Base-by-base conservation (phyloP, 2,329 filamentous ascomycete species). In the Davidsoniella eucalypti region DNA sequence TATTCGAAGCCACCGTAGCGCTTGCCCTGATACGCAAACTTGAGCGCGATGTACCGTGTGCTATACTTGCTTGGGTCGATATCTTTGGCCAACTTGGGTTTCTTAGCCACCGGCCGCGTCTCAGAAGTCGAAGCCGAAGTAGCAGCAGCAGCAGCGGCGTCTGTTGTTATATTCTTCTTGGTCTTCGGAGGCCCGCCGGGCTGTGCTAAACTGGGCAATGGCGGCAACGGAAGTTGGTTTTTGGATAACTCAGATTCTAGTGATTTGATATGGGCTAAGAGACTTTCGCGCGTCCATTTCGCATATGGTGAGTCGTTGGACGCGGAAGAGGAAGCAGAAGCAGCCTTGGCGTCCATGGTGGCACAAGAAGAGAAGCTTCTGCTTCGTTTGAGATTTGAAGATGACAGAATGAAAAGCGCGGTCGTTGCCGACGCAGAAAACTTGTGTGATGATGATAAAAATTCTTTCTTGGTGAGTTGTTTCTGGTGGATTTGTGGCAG, bases 1-100 rank as follows among this genome's bases (percentile, higher is more conserved):
- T 90, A 85, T 68, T 98, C 92, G 63, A 87, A 93, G 1, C 92
- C 92, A 64, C 92, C 90, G 64, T 96, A 98, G 50, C 78, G 76
- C 62, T 86, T 84, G 44, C 92, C 92, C 36, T 96, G 68, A 63
- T 98, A 98, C 38, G 92, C 88, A 55, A 98, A 80, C 64, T 95
- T 96, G 53, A 98, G 69, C 6, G 90, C 92, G 55, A 98, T 84
- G 54, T 82, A 78, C 44, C 92, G 78, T 1, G 87, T 93, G 36
- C 77, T 75, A 64, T 95, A 94, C 60, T 79, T 83, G 12, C 78
- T 79, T 0, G 85, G 78, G 61, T 96, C 86, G 59, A 94, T 81
- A 47, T 69, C 69, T 55, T 46, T 51, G 5, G 49, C 48, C 44
- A 62, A 61, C 58, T 71, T 73, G 26, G 67, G 60, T 54, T 63